phyloP scores from a whole-genome alignment of 306 rosid species.

The Argentina anserina region DNA sequence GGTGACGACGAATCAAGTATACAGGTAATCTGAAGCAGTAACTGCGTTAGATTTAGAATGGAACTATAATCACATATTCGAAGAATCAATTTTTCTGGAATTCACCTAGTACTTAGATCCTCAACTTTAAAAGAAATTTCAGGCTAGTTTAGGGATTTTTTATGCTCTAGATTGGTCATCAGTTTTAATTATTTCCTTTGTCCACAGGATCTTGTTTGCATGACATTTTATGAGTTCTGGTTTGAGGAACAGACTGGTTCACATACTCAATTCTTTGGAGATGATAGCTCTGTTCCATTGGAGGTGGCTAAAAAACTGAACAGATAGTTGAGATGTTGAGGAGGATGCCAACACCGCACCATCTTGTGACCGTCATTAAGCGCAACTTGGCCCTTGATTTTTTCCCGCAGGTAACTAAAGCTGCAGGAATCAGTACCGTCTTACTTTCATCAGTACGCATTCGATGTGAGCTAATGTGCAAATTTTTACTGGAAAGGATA shows the following conservation, averaged over 20 bases:
- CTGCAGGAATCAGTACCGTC: slow-evolving; percentile 74
- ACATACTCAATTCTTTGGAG: slow-evolving; percentile 67
- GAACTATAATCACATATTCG: background rate
- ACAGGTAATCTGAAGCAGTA: slow-evolving; percentile 56
- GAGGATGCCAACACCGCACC: slow-evolving; percentile 81
- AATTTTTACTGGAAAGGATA: slow-evolving; percentile 90
- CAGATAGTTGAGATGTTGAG: slow-evolving; percentile 90
- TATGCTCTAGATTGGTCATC: slow-evolving; percentile 4
- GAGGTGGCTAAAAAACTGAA: slow-evolving; percentile 82
- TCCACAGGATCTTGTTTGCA: slow-evolving; percentile 93
- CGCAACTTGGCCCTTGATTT: slow-evolving; percentile 95
- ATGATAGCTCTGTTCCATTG: slow-evolving; percentile 84
- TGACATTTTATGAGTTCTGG: slow-evolving; percentile 95
- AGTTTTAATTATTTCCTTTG: slow-evolving; percentile 21
- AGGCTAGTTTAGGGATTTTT: background rate
- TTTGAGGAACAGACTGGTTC: slow-evolving; percentile 86
- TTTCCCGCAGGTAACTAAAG: slow-evolving; percentile 90
- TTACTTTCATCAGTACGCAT: slow-evolving; percentile 76
- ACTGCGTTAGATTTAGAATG: background rate
- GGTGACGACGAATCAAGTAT: slow-evolving; percentile 88
- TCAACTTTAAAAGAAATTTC: background rate
- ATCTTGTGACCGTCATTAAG: slow-evolving; percentile 79
- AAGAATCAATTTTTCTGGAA: background rate
- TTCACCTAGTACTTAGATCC: background rate
- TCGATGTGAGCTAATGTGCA: slow-evolving; percentile 98